Evolutionary conservation across 108 stramenopile species (phyloP), one percentile per base, ranked within the genome.

Genomic region (Skeletonema costatum): DNA sequence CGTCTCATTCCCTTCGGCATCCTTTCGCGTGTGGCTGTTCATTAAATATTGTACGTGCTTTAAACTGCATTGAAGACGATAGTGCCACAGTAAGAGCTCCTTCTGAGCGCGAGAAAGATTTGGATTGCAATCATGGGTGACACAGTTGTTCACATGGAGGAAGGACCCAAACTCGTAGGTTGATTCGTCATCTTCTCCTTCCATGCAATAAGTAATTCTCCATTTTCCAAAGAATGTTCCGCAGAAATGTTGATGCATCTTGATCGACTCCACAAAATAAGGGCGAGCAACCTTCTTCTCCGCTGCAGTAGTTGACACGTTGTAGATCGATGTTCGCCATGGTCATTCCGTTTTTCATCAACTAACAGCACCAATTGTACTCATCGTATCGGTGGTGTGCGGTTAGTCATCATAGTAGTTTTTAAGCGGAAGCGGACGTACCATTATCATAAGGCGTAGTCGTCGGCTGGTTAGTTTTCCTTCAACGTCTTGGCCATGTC

Each of bases 21-120:
- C 50, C 17, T 50, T 19, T 2, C n/a, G n/a, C 53, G 25, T 25
- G 53, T 53, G 21, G 4, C 9, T 25, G 0, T 53, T 5, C 53
- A 53, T 53, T 0, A 53, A 9, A 2, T 25, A n/a, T 25, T 53
- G 53, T 1, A 53, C 53, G n/a, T 25, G 53, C 6, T 5, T 25
- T 25, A 25, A 2, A 9, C 21, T 25, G 25, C 5, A 8, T 53
- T 62, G 62, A 13, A 82, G 32, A 4, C 58, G 50, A 17, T 61
- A 66, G 39, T 82, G 82, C 76, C 76, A 83, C 13, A 53, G 17
- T 0, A 77, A 21, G 1, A 79, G 33, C 35, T 75, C 78, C 69
- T 80, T 84, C 29, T 80, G 74, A 50, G 73, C 68, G 0, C 29
- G n/a, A 16, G 78, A 60, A 21, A 84, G 51, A 44, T 80, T 84